phyloP scores from a whole-genome alignment of 768 basidiomycete species.

The Russula virescens region DNA sequence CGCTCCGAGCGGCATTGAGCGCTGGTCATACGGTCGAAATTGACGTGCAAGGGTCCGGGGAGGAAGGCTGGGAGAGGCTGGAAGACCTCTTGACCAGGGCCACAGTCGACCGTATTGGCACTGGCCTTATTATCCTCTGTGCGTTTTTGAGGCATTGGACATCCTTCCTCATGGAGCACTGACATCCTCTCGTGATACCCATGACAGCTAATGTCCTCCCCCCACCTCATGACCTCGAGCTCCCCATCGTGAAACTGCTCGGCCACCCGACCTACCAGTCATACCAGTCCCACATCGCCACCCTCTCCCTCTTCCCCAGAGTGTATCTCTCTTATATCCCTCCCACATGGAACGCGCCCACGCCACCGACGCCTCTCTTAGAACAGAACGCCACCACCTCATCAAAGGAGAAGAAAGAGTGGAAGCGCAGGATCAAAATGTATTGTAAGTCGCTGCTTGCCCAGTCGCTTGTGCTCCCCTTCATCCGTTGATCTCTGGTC shows the following conservation, averaged over 20 bases:
- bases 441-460: conserved; percentile 53
- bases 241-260: conserved; percentile 75
- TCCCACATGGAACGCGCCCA: conserved; percentile 63
- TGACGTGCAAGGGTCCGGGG: conserved; percentile 52
- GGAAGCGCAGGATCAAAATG: conserved; percentile 71
- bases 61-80: conserved; percentile 55
- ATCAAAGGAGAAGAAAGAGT: conserved; percentile 50
- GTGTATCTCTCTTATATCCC: conserved; percentile 71
- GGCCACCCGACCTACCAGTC: conserved; percentile 67
- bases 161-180: neutral
- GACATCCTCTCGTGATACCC: conserved; percentile 17
- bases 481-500: conserved; percentile 3
- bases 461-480: conserved; percentile 5
- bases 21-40: conserved; percentile 64
- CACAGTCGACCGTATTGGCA: conserved; percentile 33
- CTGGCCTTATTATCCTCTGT: conserved; percentile 64
- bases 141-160: neutral
- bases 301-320: conserved; percentile 69
- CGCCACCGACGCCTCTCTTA: conserved; percentile 41
- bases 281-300: conserved; percentile 66
- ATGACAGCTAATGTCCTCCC: conserved; percentile 71
- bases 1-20: conserved; percentile 60
- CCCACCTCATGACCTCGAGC: conserved; percentile 63
- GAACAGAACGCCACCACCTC: conserved; percentile 29
- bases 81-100: conserved; percentile 69